These are phyloP conservation scores for Coelomomyces lativittatus DNA, from an alignment of 371 early-diverging fungal genomes.

Conservation along the genomic window DNA sequence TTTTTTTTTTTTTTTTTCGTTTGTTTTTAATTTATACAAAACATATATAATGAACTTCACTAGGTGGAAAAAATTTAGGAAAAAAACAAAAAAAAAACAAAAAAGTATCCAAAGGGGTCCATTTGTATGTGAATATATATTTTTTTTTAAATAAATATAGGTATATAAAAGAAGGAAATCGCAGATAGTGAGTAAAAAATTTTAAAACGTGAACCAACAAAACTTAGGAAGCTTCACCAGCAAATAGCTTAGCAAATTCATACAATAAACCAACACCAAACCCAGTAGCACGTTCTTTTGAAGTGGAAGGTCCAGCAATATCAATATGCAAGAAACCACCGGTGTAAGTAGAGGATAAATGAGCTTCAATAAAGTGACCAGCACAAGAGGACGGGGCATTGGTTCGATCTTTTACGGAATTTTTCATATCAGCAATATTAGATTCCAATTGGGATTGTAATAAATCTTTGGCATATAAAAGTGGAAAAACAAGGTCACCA, in stretches of 20 bases:
- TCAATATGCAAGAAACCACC: slow-evolving; percentile 17
- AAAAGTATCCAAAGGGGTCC: too few species aligned
- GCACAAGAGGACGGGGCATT: slow-evolving; percentile 17
- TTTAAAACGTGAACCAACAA: too few species aligned
- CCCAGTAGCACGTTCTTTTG: slow-evolving; percentile 8
- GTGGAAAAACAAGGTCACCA: slow-evolving; percentile 16
- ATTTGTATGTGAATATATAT: too few species aligned
- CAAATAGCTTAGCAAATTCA: slow-evolving; percentile 5
- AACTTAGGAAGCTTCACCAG: too few species aligned
- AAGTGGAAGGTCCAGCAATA: slow-evolving; percentile 4
- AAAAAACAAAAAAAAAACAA: too few species aligned
- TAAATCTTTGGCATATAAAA: slow-evolving; percentile 9
- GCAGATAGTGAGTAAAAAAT: too few species aligned
- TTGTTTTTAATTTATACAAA: too few species aligned
- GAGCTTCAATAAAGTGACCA: slow-evolving; percentile 20
- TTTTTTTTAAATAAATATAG: too few species aligned
- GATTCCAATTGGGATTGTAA: slow-evolving; percentile 6
- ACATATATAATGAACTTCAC: too few species aligned
- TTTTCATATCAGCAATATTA: slow-evolving; percentile 18
- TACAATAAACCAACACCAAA: slow-evolving; percentile 9
- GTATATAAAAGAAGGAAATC: too few species aligned
- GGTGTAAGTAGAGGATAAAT: slow-evolving; percentile 8
- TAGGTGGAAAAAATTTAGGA: too few species aligned
- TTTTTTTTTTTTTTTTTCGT: too few species aligned
- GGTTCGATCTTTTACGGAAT: slow-evolving; percentile 15